phyloP scores from a whole-genome alignment of 1,284 basidiomycete genomes.

The Rhodotorula sp. region DNA sequence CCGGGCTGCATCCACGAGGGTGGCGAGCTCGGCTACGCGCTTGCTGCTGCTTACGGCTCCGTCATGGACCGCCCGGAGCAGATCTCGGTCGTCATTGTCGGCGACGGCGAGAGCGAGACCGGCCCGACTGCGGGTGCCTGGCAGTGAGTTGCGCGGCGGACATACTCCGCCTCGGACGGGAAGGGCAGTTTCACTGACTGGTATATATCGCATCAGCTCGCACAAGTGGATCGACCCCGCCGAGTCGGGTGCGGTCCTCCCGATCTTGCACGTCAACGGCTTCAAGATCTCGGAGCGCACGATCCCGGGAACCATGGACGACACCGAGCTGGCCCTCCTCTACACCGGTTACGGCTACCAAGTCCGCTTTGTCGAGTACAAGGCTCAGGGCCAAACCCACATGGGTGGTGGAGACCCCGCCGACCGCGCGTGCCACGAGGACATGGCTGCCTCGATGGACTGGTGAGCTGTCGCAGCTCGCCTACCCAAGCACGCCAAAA shows the following conservation, averaged over 20 bases:
- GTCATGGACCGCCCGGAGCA: constrained; percentile 85
- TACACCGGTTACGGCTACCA: constrained; percentile 70
- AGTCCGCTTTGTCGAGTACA: constrained; percentile 74
- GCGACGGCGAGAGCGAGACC: constrained; percentile 84
- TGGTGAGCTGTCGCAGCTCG: constrained; percentile 54
- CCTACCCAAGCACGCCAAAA: background rate
- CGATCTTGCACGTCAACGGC: constrained; percentile 71
- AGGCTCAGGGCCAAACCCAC: constrained; percentile 33
- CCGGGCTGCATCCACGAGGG: constrained; percentile 88
- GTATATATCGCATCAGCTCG: constrained; percentile 45
- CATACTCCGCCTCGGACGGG: background rate
- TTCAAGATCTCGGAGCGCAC: constrained; percentile 86
- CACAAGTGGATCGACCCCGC: constrained; percentile 84
- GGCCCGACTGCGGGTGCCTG: constrained; percentile 69
- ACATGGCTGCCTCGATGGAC: constrained; percentile 72
- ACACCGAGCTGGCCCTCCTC: constrained; percentile 69
- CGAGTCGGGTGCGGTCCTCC: constrained; percentile 83
- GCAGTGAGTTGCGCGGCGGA: constrained; percentile 35
- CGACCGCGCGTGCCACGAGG: constrained; percentile 52
- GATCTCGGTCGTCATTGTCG: constrained; percentile 72
- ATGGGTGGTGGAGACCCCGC: constrained; percentile 49
- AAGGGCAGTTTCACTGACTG: background rate
- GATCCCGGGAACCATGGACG: constrained; percentile 84
- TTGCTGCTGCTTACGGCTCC: constrained; percentile 67
- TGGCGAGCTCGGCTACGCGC: constrained; percentile 71